Evolutionary conservation across 352 stramenopile species (phyloP), one percentile per base, ranked within the genome.

Genomic region (Phytophthora syringae): DNA sequence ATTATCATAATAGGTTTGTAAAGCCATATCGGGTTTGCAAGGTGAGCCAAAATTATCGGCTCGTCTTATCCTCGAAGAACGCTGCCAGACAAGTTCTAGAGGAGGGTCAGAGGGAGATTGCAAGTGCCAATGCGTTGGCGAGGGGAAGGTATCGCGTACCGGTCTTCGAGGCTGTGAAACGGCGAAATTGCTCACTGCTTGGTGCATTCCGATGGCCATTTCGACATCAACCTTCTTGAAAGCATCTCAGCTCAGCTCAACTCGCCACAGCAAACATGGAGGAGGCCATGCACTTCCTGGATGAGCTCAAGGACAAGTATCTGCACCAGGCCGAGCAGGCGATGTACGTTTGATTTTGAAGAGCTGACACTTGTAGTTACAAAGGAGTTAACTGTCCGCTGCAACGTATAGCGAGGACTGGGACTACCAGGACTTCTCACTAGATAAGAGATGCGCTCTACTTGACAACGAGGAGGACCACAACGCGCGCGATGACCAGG

Each of bases 371-470:
- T 21, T 43, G 16, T 42, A 21, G 15, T 43, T 21, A 22, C 12
- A 20, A 5, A 16, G 2, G 37, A 43, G 16, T n/a, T 43, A 43
- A 43, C 3, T n/a, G 37, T 22, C 7, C 16, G 11, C 10, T 16
- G 7, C 42, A 11, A 44, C 37, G 5, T 36, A 15, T 30, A 90
- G 81, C 66, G 79, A 90, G 63, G 79, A 88, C 50, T 90, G 81
- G 81, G 81, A 90, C 64, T 90, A 84, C 53, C 81, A 88, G 55
- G 77, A 86, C 58, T 90, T 90, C 44, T 82, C 79, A 5, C 81
- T 79, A 0, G 81, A 90, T 60, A 87, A 86, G 67, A 70, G 81
- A n/a, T 80, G 70, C 28, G 74, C 81, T 13, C 56, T 90, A 40
- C 71, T 90, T 0, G 81, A 87, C 5, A 76, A 84, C 43, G 75